Conservation (phyloP, 2,329 filamentous ascomycete genomes). For the Claviceps lovelessii region DNA sequence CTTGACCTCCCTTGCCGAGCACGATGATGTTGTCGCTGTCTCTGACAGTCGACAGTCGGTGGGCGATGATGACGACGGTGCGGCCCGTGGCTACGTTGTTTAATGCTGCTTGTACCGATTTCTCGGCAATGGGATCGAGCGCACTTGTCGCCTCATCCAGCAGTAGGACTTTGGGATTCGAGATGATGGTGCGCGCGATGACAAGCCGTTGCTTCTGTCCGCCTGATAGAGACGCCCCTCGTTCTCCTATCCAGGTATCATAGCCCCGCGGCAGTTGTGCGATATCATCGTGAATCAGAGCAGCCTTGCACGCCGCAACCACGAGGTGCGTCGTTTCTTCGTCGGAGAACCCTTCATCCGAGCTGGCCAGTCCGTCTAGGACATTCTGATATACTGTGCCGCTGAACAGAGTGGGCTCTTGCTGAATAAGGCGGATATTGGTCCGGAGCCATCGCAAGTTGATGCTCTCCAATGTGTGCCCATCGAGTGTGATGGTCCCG, state of each 20-base stretch:
- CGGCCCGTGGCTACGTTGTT: slow-evolving; percentile 38
- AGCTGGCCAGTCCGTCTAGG: slow-evolving; percentile 26
- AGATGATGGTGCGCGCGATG: slow-evolving; percentile 52
- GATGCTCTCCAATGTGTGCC: slow-evolving; percentile 26
- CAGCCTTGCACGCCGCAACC: slow-evolving; percentile 31
- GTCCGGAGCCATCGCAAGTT: slow-evolving; percentile 39
- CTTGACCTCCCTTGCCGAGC: slow-evolving; percentile 38
- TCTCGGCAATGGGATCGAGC: slow-evolving; percentile 29
- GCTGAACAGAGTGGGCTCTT: slow-evolving; percentile 41
- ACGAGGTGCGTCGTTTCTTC: slow-evolving; percentile 30
- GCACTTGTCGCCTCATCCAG: slow-evolving; percentile 58
- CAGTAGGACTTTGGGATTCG: slow-evolving; percentile 47
- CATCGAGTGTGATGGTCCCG: slow-evolving; percentile 31
- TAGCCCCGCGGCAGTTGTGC: slow-evolving; percentile 38
- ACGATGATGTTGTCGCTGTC: slow-evolving; percentile 54
- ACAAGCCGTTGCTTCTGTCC: slow-evolving; percentile 54
- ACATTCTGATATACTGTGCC: slow-evolving; percentile 39
- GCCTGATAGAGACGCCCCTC: slow-evolving; percentile 49
- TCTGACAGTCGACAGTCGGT: slow-evolving; percentile 43
- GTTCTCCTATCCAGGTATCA: slow-evolving; percentile 47
- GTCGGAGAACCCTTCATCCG: slow-evolving; percentile 10
- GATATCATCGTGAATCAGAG: slow-evolving; percentile 41
- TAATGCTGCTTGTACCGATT: slow-evolving; percentile 41
- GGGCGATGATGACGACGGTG: slow-evolving; percentile 53
- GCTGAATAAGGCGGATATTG: slow-evolving; percentile 37